A percentile compares a stretch with the other conserved stretches of the same genome.
Evolutionary conservation across 768 basidiomycete genomes (phyloP).

Genomic region (Pisolithus tinctorius): DNA sequence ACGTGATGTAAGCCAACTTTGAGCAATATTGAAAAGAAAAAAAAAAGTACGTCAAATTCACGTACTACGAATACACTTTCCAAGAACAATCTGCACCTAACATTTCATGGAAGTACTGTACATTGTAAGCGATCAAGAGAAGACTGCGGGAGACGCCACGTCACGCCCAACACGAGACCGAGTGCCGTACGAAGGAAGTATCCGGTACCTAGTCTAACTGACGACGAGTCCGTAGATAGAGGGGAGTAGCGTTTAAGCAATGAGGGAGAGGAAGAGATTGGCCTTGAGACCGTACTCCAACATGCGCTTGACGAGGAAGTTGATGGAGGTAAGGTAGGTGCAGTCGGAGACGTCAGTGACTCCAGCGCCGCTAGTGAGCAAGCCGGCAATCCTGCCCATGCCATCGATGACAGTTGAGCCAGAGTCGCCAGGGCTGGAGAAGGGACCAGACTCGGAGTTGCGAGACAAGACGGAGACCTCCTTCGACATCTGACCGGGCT

Average conservation of each 20-base stretch:
- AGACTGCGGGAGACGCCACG: too few species aligned
- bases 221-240: too few species aligned
- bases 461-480: constrained; percentile 5
- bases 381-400: constrained; percentile 20
- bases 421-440: constrained; percentile 17
- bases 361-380: constrained; percentile 27
- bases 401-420: constrained; percentile 14
- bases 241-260: too few species aligned
- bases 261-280: too few species aligned
- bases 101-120: constrained; percentile 15
- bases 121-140: too few species aligned
- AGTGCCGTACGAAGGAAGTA: too few species aligned
- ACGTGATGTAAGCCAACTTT: background rate
- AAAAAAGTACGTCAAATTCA: background rate
- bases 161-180: too few species aligned
- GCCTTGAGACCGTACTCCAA: too few species aligned
- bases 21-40: background rate
- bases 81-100: constrained; percentile 12
- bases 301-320: constrained; percentile 9
- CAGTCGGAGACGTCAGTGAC: constrained; percentile 18
- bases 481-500: constrained; percentile 1
- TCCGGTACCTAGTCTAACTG: too few species aligned
- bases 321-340: constrained; percentile 28
- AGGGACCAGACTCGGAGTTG: constrained; percentile 10
- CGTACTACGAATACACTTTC: constrained; percentile 15